These are phyloP conservation scores for Pichia sp. DNA, from an alignment of 1,139 yeast genomes.

Conservation along the genomic window DNA sequence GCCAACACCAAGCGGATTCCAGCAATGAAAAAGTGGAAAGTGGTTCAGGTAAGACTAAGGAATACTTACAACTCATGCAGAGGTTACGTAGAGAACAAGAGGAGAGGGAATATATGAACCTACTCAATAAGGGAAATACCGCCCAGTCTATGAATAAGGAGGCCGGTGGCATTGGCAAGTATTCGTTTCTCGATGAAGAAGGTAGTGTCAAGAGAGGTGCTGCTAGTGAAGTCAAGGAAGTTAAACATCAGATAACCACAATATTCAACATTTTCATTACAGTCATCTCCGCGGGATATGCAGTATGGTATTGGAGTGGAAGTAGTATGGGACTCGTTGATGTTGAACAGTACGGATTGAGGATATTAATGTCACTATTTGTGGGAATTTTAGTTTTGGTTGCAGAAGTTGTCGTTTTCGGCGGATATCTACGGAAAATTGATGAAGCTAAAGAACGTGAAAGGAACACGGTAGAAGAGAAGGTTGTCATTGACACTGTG, in stretches of 20 bases:
- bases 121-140: slow-evolving; percentile 15
- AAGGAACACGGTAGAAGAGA: slow-evolving; percentile 49
- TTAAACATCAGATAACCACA: slow-evolving; percentile 76
- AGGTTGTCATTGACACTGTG: slow-evolving; percentile 39
- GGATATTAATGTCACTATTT: slow-evolving; percentile 65
- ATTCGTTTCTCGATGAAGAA: slow-evolving; percentile 23
- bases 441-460: slow-evolving; percentile 64
- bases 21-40: slow-evolving; percentile 16
- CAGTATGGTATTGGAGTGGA: slow-evolving; percentile 91
- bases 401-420: slow-evolving; percentile 88
- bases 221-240: slow-evolving; percentile 43
- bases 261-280: slow-evolving; percentile 73
- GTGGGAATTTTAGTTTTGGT: slow-evolving; percentile 66
- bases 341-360: slow-evolving; percentile 16
- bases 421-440: slow-evolving; percentile 65
- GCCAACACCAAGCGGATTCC: too few relatives aligned
- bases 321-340: slow-evolving; percentile 43
- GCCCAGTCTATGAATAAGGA: slow-evolving; percentile 4
- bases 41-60: slow-evolving; percentile 43
- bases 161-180: slow-evolving; percentile 11
- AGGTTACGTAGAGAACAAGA: slow-evolving; percentile 43
- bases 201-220: slow-evolving; percentile 7
- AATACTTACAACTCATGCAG: slow-evolving; percentile 54
- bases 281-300: slow-evolving; percentile 77
- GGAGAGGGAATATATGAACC: slow-evolving; percentile 60